Evolutionary conservation across 331 rosid species (phyloP).

Genomic region (Saraca asoca): DNA sequence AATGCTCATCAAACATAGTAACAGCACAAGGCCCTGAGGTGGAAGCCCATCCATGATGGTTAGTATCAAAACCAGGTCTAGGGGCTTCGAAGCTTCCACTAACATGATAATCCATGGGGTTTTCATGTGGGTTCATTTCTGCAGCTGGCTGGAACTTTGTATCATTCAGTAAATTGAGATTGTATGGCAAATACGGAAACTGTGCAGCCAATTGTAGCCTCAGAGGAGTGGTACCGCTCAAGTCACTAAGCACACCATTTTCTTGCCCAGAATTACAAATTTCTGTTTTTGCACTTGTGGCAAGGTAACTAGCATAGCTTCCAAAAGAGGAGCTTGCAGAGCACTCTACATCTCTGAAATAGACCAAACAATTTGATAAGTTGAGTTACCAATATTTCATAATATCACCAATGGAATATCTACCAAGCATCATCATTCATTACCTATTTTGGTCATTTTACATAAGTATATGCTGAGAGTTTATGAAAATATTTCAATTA

Average conservation of each 20-base stretch:
- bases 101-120: slow-evolving; percentile 58
- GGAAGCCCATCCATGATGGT: slow-evolving; percentile 66
- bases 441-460: neutral
- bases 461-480: neutral
- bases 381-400: neutral
- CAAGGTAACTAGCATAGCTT: slow-evolving; percentile 69
- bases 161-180: slow-evolving; percentile 51
- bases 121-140: slow-evolving; percentile 55
- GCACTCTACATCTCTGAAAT: slow-evolving; percentile 71
- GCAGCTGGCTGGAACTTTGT: slow-evolving; percentile 50
- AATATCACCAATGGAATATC: slow-evolving; percentile 20
- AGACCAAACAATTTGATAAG: slow-evolving; percentile 15
- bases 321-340: slow-evolving; percentile 77
- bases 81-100: slow-evolving; percentile 61
- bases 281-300: slow-evolving; percentile 54
- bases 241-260: slow-evolving; percentile 51
- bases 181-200: slow-evolving; percentile 62
- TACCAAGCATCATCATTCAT: neutral
- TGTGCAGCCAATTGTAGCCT: slow-evolving; percentile 60
- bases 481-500: slow-evolving; percentile 6
- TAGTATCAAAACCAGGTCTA: slow-evolving; percentile 49
- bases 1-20: slow-evolving; percentile 62
- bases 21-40: slow-evolving; percentile 63
- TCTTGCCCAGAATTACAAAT: slow-evolving; percentile 68
- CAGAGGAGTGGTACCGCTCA: slow-evolving; percentile 50